Conservation (phyloP, 1,284 basidiomycete species). For the Ustilago crameri region DNA sequence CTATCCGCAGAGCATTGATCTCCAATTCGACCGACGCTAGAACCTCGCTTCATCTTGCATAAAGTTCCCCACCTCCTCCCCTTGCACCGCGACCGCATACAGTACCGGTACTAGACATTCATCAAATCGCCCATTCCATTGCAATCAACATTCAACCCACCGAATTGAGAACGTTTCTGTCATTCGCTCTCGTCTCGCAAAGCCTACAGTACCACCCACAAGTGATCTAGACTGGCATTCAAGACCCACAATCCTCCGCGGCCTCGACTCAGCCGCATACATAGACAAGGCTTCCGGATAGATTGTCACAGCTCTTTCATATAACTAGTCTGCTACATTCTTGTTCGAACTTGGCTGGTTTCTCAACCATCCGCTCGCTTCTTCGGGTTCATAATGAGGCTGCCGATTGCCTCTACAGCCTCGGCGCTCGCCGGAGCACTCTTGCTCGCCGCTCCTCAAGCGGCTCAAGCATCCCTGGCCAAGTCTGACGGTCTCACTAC, state of each 20-base stretch:
- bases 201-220: too few species aligned
- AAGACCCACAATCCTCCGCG: too few species aligned
- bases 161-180: too few species aligned
- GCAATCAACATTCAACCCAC: slow-evolving; percentile 1
- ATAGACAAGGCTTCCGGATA: too few species aligned
- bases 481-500: slow-evolving; percentile 30
- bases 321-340: too few species aligned
- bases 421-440: slow-evolving; percentile 23
- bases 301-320: too few species aligned
- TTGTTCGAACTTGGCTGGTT: too few species aligned
- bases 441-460: slow-evolving; percentile 24
- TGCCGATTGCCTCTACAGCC: slow-evolving; percentile 23
- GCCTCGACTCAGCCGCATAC: too few species aligned
- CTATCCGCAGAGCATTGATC: neutral
- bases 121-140: neutral
- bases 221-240: neutral
- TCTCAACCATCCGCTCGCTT: neutral
- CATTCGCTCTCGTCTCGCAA: neutral
- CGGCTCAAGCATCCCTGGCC: slow-evolving; percentile 34
- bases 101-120: neutral
- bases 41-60: slow-evolving; percentile 21
- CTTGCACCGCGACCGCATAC: slow-evolving; percentile 1
- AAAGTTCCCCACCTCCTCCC: neutral
- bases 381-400: slow-evolving; percentile 10
- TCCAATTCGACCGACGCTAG: slow-evolving; percentile 1